Base-by-base conservation (phyloP, 2,329 filamentous ascomycete species). In the Colletotrichum acutatum region DNA sequence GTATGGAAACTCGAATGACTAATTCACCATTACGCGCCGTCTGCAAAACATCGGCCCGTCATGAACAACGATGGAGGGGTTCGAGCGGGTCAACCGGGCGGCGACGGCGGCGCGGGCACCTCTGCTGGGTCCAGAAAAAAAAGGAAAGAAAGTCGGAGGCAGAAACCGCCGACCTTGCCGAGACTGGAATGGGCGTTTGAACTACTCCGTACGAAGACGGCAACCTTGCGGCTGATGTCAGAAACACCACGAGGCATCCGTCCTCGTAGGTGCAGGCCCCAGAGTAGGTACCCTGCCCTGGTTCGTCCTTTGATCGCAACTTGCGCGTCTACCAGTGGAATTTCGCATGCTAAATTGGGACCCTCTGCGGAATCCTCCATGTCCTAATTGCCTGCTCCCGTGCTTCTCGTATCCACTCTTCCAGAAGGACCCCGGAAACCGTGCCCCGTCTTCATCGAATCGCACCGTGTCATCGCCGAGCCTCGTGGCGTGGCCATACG, bases 221-320 rank as follows among this genome's bases (percentile, higher is more conserved):
- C 61, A 66, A 56, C 16, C 14, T 66, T 57, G 68, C 57, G 68
- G 68, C 68, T 71, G 57, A 71, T 71, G 57, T 71, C 68, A 71
- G 57, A 71, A 67, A 34, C 32, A 30, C 19, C 42, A 49, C 42
- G 19, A 49, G 19, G 42, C 16, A 42, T 42, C 16, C 16, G 14
- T 42, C 4, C 32, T 34, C 32, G 9, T 32, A 42, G 37, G 37
- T 42, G 37, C 37, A 42, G 14, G 16, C 16, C 37, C 16, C 37
- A 42, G 37, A 42, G 37, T 42, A 42, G 14, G 14, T 49, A 49
- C 42, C 42, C 42, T 49, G 42, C 66, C 68, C 62, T 56, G 42
- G 68, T 61, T 42, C 61, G 46, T 30, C 62, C 26, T 46, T 61
- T 63, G 66, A 59, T 62, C 59, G 26, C 26, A 30, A 53, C 49